Evolutionary conservation across 2,329 filamentous ascomycete species (phyloP).

Genomic region (Penicillium brevicompactum): DNA sequence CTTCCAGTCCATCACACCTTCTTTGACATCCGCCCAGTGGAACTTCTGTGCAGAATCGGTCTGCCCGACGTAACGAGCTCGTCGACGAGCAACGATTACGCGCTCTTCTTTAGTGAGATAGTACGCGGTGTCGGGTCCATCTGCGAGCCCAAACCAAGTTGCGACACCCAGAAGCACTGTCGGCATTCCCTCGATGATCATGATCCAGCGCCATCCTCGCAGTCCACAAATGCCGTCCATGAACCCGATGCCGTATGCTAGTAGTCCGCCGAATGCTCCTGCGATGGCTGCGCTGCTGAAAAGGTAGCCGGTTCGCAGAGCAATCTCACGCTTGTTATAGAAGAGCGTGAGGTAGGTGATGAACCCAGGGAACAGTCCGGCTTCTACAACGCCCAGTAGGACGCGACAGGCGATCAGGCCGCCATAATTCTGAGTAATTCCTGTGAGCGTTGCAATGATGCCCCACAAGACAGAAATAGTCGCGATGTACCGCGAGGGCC

Average conservation of each 20-base stretch:
- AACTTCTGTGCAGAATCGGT: slow-evolving; percentile 55
- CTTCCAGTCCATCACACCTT: slow-evolving; percentile 74
- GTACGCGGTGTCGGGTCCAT: slow-evolving; percentile 65
- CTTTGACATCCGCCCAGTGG: slow-evolving; percentile 64
- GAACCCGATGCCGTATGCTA: slow-evolving; percentile 73
- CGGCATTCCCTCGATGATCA: slow-evolving; percentile 61
- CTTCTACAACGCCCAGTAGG: slow-evolving; percentile 69
- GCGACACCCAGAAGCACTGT: slow-evolving; percentile 58
- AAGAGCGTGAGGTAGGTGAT: slow-evolving; percentile 74
- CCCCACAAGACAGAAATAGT: slow-evolving; percentile 64
- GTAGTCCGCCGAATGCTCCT: slow-evolving; percentile 70
- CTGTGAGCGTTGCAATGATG: slow-evolving; percentile 54
- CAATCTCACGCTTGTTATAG: slow-evolving; percentile 73
- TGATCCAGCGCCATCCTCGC: slow-evolving; percentile 72
- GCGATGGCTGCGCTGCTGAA: slow-evolving; percentile 67
- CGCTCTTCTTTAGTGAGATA: slow-evolving; percentile 64
- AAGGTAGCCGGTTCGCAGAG: slow-evolving; percentile 71
- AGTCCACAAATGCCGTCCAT: slow-evolving; percentile 69
- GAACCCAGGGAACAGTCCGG: slow-evolving; percentile 69
- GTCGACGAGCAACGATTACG: slow-evolving; percentile 55
- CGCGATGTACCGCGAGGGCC: slow-evolving; percentile 60
- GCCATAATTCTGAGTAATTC: slow-evolving; percentile 66
- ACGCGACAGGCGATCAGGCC: slow-evolving; percentile 69
- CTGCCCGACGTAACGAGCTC: slow-evolving; percentile 54
- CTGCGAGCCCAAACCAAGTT: slow-evolving; percentile 63